phyloP scores from a whole-genome alignment of 2,329 filamentous ascomycete genomes.

The Calonectria pteridis region DNA sequence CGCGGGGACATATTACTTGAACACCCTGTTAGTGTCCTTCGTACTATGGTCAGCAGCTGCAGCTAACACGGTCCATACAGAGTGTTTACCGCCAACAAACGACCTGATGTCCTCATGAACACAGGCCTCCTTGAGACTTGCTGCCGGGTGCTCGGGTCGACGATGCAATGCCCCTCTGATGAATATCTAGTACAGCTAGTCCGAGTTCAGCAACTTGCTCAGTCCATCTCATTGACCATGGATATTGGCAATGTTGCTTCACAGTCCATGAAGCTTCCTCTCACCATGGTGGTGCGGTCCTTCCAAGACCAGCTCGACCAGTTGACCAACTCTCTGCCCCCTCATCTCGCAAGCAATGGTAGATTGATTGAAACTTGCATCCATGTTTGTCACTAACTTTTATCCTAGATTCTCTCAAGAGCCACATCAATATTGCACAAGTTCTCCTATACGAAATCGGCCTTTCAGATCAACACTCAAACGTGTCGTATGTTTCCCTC shows the following conservation, averaged over 20 bases:
- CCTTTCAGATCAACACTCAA: constrained; percentile 54
- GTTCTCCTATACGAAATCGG: constrained; percentile 62
- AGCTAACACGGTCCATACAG: constrained; percentile 37
- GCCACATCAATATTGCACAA: constrained; percentile 59
- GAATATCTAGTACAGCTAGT: constrained; percentile 59
- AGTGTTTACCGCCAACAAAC: constrained; percentile 60
- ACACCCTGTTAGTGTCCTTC: constrained; percentile 59
- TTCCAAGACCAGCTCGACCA: constrained; percentile 59
- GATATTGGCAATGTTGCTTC: constrained; percentile 45
- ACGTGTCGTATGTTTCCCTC: constrained; percentile 47
- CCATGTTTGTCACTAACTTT: constrained; percentile 10
- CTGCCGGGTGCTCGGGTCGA: constrained; percentile 56
- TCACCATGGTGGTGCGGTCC: constrained; percentile 56
- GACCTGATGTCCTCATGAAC: constrained; percentile 62
- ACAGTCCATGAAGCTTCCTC: constrained; percentile 52
- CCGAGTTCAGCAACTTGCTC: constrained; percentile 61
- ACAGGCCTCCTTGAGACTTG: constrained; percentile 58
- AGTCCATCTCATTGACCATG: constrained; percentile 59
- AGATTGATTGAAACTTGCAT: constrained; percentile 19
- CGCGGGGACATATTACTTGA: constrained; percentile 63
- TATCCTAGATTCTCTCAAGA: constrained; percentile 52
- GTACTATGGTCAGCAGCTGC: too few relatives aligned
- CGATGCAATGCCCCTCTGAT: constrained; percentile 58
- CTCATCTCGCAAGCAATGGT: constrained; percentile 52
- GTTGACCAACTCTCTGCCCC: constrained; percentile 53